Base-by-base conservation (phyloP, 257 asterid genomes). In the Capsicum baccatum region DNA sequence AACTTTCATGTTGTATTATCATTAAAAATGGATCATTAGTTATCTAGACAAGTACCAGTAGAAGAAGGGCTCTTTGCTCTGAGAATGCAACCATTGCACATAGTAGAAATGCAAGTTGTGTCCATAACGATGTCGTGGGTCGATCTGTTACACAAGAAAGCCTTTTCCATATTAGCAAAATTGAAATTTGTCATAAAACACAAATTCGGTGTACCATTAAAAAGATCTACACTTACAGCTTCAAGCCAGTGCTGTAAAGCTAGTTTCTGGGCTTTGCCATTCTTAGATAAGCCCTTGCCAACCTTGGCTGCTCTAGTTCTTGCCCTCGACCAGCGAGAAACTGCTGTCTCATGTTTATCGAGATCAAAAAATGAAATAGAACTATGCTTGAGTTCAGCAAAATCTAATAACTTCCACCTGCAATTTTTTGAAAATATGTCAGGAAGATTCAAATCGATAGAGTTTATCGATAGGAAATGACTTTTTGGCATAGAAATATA, bases 221-320 rank as follows among this genome's bases (percentile, higher is more conserved):
- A 69, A 80, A 26, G 11, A 81, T 33, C 12, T 33, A 39, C 5
- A 90, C 98, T 90, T 84, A 96, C 99, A 78, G 98, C 99, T 89
- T 96, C 98, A 0, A 96, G 98, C 99, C 99, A 96, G 85, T 96
- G 99, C 66, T 94, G 99, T 63, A 94, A 87, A 15, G 99, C 99
- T 60, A 96, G 93, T 86, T 96, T 96, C 79, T 90, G 99, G 17
- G 99, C 99, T 87, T 93, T 96, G 67, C 90, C 84, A 79, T 94
- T 93, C 91, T 94, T 90, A 0, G 98, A 96, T 74, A 96, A 90
- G 37, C 99, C 98, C 90, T 94, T 96, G 55, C 99, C 99, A 1
- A 96, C 97, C 94, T 96, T 96, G 50, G 99, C 99, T 68, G 99
- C 99, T 85, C 95, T 89, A 44, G 98, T 96, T 88, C 98, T 87